Percentiles rank a stretch among this genome's conserved stretches.
phyloP scores from a whole-genome alignment of 495 filamentous ascomycete species.

The Cercophora samala region DNA sequence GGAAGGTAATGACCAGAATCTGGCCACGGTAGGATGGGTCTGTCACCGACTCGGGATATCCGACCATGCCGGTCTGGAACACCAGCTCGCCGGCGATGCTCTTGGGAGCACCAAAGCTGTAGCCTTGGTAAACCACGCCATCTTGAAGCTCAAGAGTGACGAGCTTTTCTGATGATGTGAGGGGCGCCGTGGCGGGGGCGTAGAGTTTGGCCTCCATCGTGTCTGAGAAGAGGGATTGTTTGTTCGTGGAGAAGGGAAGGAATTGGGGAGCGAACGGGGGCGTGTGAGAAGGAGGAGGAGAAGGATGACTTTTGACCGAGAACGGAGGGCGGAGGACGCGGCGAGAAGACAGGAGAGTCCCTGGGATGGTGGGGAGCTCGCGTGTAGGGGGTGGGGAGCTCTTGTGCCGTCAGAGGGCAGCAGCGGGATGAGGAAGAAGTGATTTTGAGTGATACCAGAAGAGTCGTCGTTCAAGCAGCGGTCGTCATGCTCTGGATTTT shows the following conservation, averaged over 20 bases:
- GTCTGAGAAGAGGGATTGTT: constrained; percentile 11
- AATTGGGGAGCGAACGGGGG: constrained; percentile 4
- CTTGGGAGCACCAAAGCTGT: constrained; percentile 91
- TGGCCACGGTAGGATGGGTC: constrained; percentile 98
- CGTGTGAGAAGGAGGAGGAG: neutral
- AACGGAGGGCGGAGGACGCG: constrained; percentile 4
- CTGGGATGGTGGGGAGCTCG: constrained; percentile 10
- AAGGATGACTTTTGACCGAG: neutral
- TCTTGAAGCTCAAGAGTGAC: constrained; percentile 87
- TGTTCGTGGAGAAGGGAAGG: constrained; percentile 1
- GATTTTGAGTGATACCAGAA: constrained; percentile 14
- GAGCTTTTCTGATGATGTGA: constrained; percentile 46
- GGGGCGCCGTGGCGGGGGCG: constrained; percentile 54
- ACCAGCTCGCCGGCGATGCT: constrained; percentile 93
- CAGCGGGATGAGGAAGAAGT: neutral
- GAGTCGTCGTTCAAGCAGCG: constrained; percentile 5
- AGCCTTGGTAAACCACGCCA: constrained; percentile 81
- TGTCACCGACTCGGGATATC: constrained; percentile 97
- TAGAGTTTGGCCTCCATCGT: constrained; percentile 46
- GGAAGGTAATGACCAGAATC: constrained; percentile 96
- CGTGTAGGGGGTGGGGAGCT: neutral
- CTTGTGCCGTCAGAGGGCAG: neutral
- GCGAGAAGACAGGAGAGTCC: constrained; percentile 11
- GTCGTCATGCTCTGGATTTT: constrained; percentile 16
- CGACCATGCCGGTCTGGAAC: constrained; percentile 99